These are phyloP conservation scores for Sugiyamaella floridensis DNA, from an alignment of 805 yeast genomes.

Conservation along the genomic window DNA sequence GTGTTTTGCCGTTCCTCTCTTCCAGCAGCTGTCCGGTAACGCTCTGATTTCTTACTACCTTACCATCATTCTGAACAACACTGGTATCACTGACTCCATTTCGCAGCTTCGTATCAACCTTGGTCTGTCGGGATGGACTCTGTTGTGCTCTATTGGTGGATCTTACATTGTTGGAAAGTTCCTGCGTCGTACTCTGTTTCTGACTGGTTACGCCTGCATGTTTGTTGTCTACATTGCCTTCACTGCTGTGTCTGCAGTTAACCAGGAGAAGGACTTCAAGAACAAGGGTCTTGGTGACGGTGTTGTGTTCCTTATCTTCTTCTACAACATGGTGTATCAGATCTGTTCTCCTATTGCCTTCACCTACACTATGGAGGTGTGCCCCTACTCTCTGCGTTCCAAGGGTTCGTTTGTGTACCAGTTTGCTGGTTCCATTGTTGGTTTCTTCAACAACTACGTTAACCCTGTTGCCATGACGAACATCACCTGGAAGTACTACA, in stretches of 20 bases:
- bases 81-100: constrained; percentile 41
- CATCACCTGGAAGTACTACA: constrained; percentile 40
- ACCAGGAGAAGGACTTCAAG: constrained; percentile 34
- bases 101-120: constrained; percentile 10
- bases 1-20: constrained; percentile 8
- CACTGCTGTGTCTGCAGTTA: constrained; percentile 41
- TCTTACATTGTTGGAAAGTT: constrained; percentile 9
- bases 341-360: constrained; percentile 14
- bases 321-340: constrained; percentile 21
- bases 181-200: constrained; percentile 14
- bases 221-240: constrained; percentile 27
- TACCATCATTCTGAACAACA: constrained; percentile 42
- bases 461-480: constrained; percentile 37
- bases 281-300: constrained; percentile 38
- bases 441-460: constrained; percentile 31
- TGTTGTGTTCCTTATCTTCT: constrained; percentile 44
- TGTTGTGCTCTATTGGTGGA: constrained; percentile 3
- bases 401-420: constrained; percentile 35
- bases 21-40: constrained; percentile 14
- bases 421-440: constrained; percentile 15
- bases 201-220: constrained; percentile 13
- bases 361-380: constrained; percentile 22
- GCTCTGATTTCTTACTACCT: constrained; percentile 35
- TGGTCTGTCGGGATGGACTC: constrained; percentile 16
- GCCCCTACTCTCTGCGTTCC: constrained; percentile 33